A percentile compares a stretch with the other conserved stretches of the same genome.
phyloP scores from a whole-genome alignment of 805 yeast genomes.

The Saccharomycopsis schoenii region DNA sequence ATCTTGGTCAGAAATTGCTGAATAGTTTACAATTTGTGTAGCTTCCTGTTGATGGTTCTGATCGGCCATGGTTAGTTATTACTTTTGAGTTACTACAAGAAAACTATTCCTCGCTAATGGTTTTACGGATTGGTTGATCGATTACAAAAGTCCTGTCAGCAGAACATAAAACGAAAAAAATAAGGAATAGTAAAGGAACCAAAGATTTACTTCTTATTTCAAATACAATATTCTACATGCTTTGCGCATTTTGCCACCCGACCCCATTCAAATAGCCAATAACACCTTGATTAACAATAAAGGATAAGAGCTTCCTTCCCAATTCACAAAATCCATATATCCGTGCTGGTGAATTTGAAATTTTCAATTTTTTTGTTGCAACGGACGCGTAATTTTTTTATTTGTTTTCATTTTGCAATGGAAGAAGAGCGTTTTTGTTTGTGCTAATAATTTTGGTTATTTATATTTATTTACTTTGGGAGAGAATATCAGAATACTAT shows the following conservation, averaged over 20 bases:
- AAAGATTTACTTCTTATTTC: no score
- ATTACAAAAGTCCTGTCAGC: no score
- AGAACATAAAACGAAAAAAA: no score
- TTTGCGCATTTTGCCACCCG: not conserved
- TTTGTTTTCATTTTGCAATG: not conserved
- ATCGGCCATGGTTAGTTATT: not conserved
- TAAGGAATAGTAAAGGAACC: no score
- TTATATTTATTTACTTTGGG: not conserved
- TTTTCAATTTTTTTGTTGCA: not conserved
- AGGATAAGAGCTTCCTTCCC: not conserved
- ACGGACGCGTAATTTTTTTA: not conserved
- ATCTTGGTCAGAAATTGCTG: not conserved
- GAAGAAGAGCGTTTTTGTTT: not conserved
- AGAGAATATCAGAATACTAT: not conserved
- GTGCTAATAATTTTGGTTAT: not conserved
- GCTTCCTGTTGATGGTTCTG: not conserved
- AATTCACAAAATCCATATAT: no score
- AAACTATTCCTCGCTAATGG: not conserved
- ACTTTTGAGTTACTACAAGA: not conserved
- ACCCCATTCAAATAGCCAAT: not conserved
- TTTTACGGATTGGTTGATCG: not conserved
- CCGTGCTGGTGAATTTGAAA: not conserved
- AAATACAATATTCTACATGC: not conserved
- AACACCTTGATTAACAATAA: not conserved
- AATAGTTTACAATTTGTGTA: not conserved